Evolutionary conservation across 139 green algal genomes (phyloP), one percentile per base, ranked within the genome.

Genomic region (Micractinium sp.): DNA sequence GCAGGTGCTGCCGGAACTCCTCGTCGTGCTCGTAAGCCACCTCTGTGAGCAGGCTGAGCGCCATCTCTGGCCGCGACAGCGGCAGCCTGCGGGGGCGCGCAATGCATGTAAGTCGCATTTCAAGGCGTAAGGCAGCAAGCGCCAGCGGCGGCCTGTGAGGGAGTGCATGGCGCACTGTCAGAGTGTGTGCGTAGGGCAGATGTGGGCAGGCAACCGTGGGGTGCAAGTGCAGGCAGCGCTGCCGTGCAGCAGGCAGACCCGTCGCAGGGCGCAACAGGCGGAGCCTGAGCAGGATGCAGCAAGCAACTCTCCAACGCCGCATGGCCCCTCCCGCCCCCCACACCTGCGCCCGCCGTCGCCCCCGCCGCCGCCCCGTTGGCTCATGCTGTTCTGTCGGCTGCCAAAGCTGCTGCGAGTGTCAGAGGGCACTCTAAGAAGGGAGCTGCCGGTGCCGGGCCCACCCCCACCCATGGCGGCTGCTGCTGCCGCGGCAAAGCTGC

Each of bases 1-100:
- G 93, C 74, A 99, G 88, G 90, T 99, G 96, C 18, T 84, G 89
- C 3, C 93, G 91, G 69, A 99, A 94, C 85, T 98, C 96, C 82
- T 97, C 96, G 31, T 97, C 95, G 77, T 98, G 97, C 89, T 99
- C 97, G 63, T 96, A 98, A 0, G 95, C 96, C 53, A 99, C 93
- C 93, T 99, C 97, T 1, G 90, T 90, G 31, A 98, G 93, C 82
- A 99, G 93, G 88, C 96, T 98, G 86, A 99, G 91, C 29, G 96
- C 95, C 47, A 99, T 90, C 93, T 99, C 96, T 23, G 97, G 93
- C n/a, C 95, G 82, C 13, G 92, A 90, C 38, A 98, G 86, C 41
- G 92, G 47, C 22, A 81, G 87, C 75, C 91, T 91, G 80, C 81
- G 67, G 16, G n/a, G 36, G 15, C 1, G 36, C 22, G 5, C 12